A percentile compares a stretch with the other conserved stretches of the same genome.
phyloP scores from a whole-genome alignment of 495 filamentous ascomycete genomes.

The Parathielavia hyrcaniae region DNA sequence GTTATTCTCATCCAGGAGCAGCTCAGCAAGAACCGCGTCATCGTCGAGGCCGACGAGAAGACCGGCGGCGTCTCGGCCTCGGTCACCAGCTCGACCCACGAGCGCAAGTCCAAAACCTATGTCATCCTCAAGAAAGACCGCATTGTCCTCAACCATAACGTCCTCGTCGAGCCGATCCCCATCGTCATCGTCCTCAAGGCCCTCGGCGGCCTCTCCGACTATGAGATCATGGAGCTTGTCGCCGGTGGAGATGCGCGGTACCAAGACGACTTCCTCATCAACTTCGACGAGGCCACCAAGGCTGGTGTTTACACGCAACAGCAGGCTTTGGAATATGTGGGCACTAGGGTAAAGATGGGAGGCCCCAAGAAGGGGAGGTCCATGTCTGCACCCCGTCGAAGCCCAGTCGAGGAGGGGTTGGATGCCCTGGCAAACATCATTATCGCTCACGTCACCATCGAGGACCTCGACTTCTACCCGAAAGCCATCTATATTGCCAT shows the following conservation, averaged over 20 bases:
- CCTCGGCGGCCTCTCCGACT: constrained; percentile 86
- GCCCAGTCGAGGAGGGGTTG: constrained; percentile 77
- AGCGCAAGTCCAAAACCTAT: constrained; percentile 95
- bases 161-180: constrained; percentile 83
- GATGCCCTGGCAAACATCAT: constrained; percentile 88
- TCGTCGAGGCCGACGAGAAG: constrained; percentile 85
- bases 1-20: constrained; percentile 98
- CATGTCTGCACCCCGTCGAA: constrained; percentile 45
- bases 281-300: constrained; percentile 85
- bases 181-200: constrained; percentile 89
- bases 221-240: constrained; percentile 84
- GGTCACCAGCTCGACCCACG: constrained; percentile 96
- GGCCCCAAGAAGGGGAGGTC: constrained; percentile 47
- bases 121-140: constrained; percentile 87
- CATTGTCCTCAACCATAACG: constrained; percentile 85
- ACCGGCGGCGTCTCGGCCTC: constrained; percentile 91
- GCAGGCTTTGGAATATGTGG: constrained; percentile 89
- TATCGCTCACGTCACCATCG: constrained; percentile 86
- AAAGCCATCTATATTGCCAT: constrained; percentile 94
- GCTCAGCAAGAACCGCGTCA: constrained; percentile 96
- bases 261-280: constrained; percentile 88
- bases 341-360: constrained; percentile 75
- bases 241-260: constrained; percentile 77
- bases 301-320: constrained; percentile 82
- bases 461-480: constrained; percentile 82